Percentiles rank a stretch among this genome's conserved stretches.
Evolutionary conservation across 208 protist species (phyloP).

Genomic region (Trypanosoma lewisi): DNA sequence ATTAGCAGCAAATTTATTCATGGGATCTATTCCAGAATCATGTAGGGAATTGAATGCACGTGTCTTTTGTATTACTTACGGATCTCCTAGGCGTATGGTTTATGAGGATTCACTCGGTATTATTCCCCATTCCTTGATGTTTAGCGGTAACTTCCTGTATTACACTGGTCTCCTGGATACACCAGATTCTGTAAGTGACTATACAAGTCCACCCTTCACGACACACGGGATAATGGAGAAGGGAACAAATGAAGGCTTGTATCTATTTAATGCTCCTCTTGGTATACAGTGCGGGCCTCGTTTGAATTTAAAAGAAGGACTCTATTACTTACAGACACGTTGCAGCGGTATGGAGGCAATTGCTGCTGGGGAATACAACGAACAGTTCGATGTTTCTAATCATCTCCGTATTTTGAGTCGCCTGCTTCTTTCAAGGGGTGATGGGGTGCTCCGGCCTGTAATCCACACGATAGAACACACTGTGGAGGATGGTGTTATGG

Average conservation of each 20-base stretch:
- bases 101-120: constrained; percentile 31
- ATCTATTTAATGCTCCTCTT: constrained; percentile 27
- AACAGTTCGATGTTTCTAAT: constrained; percentile 19
- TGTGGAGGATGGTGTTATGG: constrained; percentile 26
- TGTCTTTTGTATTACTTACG: constrained; percentile 63
- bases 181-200: constrained; percentile 7
- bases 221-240: constrained; percentile 3
- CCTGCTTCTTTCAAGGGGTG: constrained; percentile 14
- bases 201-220: background rate
- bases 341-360: constrained; percentile 19
- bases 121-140: constrained; percentile 32
- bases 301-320: constrained; percentile 5
- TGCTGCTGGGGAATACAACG: constrained; percentile 19
- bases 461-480: constrained; percentile 25
- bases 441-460: constrained; percentile 27
- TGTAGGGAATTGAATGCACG: constrained; percentile 6
- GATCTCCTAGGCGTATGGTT: constrained; percentile 36
- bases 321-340: constrained; percentile 6
- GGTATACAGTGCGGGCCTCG: constrained; percentile 24
- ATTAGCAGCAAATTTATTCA: constrained; percentile 33
- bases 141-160: constrained; percentile 48
- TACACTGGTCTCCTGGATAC: constrained; percentile 23
- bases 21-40: constrained; percentile 29
- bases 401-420: constrained; percentile 26
- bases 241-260: background rate